phyloP scores from a whole-genome alignment of 75 land plant species.

The Sequoia sempervirens region DNA sequence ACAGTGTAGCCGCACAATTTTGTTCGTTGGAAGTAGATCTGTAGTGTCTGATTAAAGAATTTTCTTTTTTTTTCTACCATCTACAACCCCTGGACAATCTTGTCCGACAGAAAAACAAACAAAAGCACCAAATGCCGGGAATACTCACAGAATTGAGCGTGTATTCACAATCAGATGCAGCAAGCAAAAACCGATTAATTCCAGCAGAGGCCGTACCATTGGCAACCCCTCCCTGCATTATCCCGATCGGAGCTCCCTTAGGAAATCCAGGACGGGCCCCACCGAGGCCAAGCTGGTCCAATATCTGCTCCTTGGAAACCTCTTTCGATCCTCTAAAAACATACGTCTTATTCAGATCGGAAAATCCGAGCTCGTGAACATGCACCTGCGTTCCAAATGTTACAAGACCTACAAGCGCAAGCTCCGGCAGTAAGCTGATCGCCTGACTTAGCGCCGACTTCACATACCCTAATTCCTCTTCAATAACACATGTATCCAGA shows the following conservation, averaged over 20 bases:
- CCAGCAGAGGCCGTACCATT: conserved; percentile 27
- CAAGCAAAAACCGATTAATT: conserved; percentile 71
- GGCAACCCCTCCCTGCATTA: conserved; percentile 6
- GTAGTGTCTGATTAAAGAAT: background rate
- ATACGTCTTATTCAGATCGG: conserved; percentile 79
- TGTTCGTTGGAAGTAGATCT: background rate
- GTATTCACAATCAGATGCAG: conserved; percentile 88
- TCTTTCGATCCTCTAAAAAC: conserved; percentile 92
- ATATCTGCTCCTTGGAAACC: conserved; percentile 80
- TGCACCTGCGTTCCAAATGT: conserved; percentile 97
- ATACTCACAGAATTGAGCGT: conserved; percentile 66
- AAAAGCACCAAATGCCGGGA: background rate
- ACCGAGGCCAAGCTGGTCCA: conserved; percentile 84
- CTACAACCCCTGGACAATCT: background rate
- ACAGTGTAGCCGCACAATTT: background rate
- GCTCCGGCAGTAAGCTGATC: conserved; percentile 70
- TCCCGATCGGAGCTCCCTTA: conserved; percentile 20
- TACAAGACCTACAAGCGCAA: conserved; percentile 82
- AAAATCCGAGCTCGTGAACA: conserved; percentile 89
- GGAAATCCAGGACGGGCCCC: conserved; percentile 16
- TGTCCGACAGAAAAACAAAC: background rate
- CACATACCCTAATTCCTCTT: conserved; percentile 85
- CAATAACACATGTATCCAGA: conserved; percentile 87
- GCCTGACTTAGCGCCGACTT: conserved; percentile 77
- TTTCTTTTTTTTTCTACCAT: background rate